Conservation (phyloP, 1,284 basidiomycete species). For the Anthracocystis walkeri region DNA sequence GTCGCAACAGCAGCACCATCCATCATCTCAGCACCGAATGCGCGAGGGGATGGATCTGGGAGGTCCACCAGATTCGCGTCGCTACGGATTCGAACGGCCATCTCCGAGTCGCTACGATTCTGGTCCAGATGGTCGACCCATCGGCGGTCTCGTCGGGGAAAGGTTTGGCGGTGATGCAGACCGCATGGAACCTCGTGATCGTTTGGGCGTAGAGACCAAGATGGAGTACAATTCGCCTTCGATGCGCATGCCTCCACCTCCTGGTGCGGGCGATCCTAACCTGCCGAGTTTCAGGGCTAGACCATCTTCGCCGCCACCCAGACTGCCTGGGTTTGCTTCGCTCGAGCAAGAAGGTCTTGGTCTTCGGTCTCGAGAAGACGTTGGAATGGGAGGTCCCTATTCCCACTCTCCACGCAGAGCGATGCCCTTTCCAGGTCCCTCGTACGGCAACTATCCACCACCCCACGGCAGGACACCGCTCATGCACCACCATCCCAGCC, state of each 20-base stretch:
- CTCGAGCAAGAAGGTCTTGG: conserved; percentile 32
- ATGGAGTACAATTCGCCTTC: conserved; percentile 34
- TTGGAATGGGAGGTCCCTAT: conserved; percentile 12
- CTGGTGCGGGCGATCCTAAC: conserved; percentile 13
- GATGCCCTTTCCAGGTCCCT: conserved; percentile 29
- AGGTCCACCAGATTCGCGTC: conserved; percentile 10
- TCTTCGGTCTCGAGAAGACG: conserved; percentile 31
- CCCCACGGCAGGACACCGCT: conserved; percentile 30
- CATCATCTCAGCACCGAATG: conserved; percentile 18
- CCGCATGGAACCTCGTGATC: conserved; percentile 22
- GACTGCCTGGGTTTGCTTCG: conserved; percentile 45
- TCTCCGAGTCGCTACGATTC: conserved; percentile 25
- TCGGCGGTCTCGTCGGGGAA: conserved; percentile 35
- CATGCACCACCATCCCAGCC: conserved; percentile 42
- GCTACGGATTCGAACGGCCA: conserved; percentile 28
- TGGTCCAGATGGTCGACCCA: conserved; percentile 23
- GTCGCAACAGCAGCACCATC: conserved; percentile 4
- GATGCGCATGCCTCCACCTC: conserved; percentile 45
- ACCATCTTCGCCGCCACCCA: conserved; percentile 36
- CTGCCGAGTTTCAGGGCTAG: conserved; percentile 27
- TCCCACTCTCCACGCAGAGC: conserved; percentile 34
- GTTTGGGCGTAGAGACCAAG: conserved; percentile 18
- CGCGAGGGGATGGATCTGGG: conserved; percentile 19
- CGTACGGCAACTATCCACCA: conserved; percentile 31
- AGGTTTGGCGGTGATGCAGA: conserved; percentile 25